Base-by-base conservation (phyloP, 2,329 filamentous ascomycete species). In the Aspergillus sclerotialis region DNA sequence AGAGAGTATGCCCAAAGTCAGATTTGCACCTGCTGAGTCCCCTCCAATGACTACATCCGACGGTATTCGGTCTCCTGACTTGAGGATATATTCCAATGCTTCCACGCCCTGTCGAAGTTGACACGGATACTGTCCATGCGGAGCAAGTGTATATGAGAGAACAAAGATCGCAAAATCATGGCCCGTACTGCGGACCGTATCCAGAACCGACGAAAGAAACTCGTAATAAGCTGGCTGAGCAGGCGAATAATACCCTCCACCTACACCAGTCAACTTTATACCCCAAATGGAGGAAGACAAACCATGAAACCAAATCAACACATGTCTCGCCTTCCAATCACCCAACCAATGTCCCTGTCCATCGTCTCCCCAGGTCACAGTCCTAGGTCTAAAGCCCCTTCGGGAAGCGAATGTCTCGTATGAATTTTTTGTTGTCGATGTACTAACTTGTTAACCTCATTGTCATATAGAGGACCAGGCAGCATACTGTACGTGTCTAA, bases 131-230 rank as follows among this genome's bases (percentile, higher is more conserved):
- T 39, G 44, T 6, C 44, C 51, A 26, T 49, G 39, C 1, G 57
- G 57, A 1, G 72, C 63, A 11, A 76, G 64, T 18, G 66, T 65
- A 50, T 78, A 78, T 17, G 65, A 63, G 12, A 72, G 59, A 24
- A 73, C 48, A 12, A 74, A 54, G 28, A 66, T 52, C 16, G 68
- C 58, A 17, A 69, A 53, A 26, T 59, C 53, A 21, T 66, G 55
- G 15, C 61, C 64, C 12, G 44, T 38, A 18, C 48, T 49, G 23
- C 53, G 45, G 11, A 69, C 47, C 5, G 50, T 48, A 27, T 61
- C 49, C 30, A 60, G 51, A 28, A 69, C 46, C 15, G 60, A 53
- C 14, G 43, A 44, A 28, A 66, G 49, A 58, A 64, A 74, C 11
- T 57, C 41, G 21, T 71, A 49, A 42, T 71, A 65, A 14, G 56